Percentiles rank a stretch among this genome's conserved stretches.
phyloP scores from a whole-genome alignment of 2,329 filamentous ascomycete genomes.

The Diaporthe sp. region DNA sequence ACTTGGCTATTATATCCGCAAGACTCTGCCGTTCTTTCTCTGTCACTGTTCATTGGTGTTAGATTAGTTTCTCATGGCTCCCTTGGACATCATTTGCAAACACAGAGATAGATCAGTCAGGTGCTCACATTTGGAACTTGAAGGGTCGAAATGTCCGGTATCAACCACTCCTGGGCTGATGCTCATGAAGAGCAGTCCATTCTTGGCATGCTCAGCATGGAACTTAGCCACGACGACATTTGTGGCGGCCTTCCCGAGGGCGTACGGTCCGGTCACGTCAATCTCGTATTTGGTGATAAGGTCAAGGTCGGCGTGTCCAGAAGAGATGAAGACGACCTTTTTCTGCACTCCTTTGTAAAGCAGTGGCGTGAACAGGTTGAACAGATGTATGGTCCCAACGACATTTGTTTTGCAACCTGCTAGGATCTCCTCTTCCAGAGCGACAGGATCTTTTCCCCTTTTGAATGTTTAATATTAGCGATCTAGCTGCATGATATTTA shows the following conservation, averaged over 20 bases:
- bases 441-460: constrained; percentile 46
- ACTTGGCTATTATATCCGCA: constrained; percentile 44
- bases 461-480: neutral
- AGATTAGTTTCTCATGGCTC: neutral
- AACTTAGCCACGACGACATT: constrained; percentile 68
- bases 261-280: constrained; percentile 52
- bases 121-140: constrained; percentile 42
- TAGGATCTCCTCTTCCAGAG: constrained; percentile 44
- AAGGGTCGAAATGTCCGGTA: constrained; percentile 48
- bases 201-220: constrained; percentile 58
- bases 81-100: neutral
- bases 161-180: constrained; percentile 66
- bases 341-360: constrained; percentile 63
- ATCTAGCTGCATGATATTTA: no score
- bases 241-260: constrained; percentile 63
- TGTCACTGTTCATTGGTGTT: constrained; percentile 39
- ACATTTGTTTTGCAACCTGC: constrained; percentile 61
- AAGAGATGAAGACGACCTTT: constrained; percentile 66
- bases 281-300: constrained; percentile 51
- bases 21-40: constrained; percentile 45
- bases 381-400: constrained; percentile 63
- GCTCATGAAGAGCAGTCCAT: constrained; percentile 65
- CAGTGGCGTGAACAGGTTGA: constrained; percentile 66
- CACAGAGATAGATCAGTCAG: no score
- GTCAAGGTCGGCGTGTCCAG: constrained; percentile 61